Conservation (phyloP, 106 monocot genomes). For the Acorus gramineus region DNA sequence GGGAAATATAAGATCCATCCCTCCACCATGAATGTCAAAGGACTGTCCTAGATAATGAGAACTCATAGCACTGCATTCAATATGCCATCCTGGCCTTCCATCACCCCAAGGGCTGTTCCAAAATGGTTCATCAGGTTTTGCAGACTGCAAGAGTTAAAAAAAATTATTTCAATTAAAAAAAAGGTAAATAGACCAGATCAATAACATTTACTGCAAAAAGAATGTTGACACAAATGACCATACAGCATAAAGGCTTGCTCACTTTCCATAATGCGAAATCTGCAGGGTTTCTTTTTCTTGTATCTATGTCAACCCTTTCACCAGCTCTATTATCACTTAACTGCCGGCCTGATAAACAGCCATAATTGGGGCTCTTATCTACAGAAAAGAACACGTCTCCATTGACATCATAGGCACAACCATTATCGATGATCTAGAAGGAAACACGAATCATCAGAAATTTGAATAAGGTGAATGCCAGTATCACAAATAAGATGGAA, state of each 20-base stretch:
- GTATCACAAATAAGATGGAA: too few species aligned
- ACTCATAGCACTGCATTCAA: constrained; percentile 1
- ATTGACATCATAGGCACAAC: constrained; percentile 68
- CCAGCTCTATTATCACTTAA: constrained; percentile 90
- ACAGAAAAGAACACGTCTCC: constrained; percentile 97
- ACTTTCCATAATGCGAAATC: constrained; percentile 99
- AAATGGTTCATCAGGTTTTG: background rate
- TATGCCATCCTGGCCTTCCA: background rate
- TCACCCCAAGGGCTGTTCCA: constrained; percentile 1
- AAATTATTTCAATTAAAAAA: background rate
- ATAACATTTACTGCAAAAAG: background rate
- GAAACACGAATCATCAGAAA: background rate
- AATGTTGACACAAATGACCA: background rate
- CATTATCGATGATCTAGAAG: constrained; percentile 71
- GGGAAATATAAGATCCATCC: background rate
- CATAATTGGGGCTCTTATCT: constrained; percentile 73
- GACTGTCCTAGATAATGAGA: background rate
- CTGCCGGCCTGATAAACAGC: constrained; percentile 77
- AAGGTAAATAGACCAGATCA: background rate
- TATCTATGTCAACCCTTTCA: constrained; percentile 64
- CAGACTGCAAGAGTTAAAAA: background rate
- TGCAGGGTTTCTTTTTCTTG: constrained; percentile 70
- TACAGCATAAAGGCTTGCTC: background rate
- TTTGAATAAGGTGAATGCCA: background rate
- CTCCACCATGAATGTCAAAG: background rate